Base-by-base conservation (phyloP, 768 basidiomycete genomes). In the Pleurotus sapidus region DNA sequence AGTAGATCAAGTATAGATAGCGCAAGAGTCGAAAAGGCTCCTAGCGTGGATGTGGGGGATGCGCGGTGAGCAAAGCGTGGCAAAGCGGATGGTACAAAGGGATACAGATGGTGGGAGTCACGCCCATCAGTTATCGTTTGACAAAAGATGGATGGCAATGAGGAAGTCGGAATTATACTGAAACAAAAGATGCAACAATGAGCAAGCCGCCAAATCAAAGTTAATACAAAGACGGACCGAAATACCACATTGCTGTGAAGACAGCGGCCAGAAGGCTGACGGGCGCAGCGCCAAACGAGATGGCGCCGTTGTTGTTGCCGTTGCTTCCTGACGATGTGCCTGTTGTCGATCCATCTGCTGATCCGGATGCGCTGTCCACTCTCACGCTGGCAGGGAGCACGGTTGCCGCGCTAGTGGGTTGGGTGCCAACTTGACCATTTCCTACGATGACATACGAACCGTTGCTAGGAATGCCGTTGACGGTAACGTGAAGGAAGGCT, bases 381-480 rank as follows among this genome's bases (percentile, higher is more conserved):
- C 76, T 76, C 37, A 82, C 70, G 66, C 69, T 87, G 0, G 67
- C 59, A 0, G 88, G 88, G 7, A 92, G 78, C 2, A 50, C 66
- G 12, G 73, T 73, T 0, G 72, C 77, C 0, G 71, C 59, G 3
- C 67, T 53, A 0, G 71, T 76, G 1, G 86, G 76, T 69, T 93
- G 91, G 5, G 66, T 68, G 50, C 82, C 89, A 46, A 92, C 75
- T 51, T 78, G 61, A 1, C 91, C 91, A 47, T 73, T 81, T 14
- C 92, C 92, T 27, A 89, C 74, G 53, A 80, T 89, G 59, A 91
- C 79, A 70, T 76, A 79, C 17, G 80, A 77, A 7, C 85, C 91
- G 56, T 83, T 83, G 42, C 81, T 83, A 5, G 90, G 91, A n/a
- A 92, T 79, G 47, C 88, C 91, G 57, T 84, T 76, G 59, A 92